These are phyloP conservation scores for Helicostylum pulchrum DNA, from an alignment of 192 early-diverging fungal species.

Conservation along the genomic window DNA sequence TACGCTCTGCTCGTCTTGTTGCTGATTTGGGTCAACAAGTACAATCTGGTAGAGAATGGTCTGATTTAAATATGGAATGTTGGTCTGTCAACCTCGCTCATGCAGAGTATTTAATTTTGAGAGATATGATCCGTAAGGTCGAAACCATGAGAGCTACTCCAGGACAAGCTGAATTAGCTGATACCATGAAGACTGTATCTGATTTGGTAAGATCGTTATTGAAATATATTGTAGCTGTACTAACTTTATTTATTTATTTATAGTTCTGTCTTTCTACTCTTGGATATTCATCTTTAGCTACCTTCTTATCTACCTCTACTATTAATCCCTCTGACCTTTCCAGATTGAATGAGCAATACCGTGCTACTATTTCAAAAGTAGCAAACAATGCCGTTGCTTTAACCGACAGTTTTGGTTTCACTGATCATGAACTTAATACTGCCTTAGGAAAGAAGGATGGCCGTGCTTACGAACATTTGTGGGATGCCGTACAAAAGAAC, in stretches of 20 bases:
- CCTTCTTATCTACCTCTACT: slow-evolving; percentile 42
- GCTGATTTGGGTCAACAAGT: slow-evolving; percentile 55
- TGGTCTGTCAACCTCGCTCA: slow-evolving; percentile 69
- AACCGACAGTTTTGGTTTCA: slow-evolving; percentile 71
- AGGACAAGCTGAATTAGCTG: slow-evolving; percentile 17
- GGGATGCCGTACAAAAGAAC: slow-evolving; percentile 35
- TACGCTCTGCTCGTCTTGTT: slow-evolving; percentile 64
- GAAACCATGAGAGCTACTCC: slow-evolving; percentile 1
- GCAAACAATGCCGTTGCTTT: slow-evolving; percentile 66
- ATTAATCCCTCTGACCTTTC: slow-evolving; percentile 42
- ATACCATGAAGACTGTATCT: slow-evolving; percentile 26
- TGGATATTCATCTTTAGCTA: slow-evolving; percentile 41
- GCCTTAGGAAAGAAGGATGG: slow-evolving; percentile 69
- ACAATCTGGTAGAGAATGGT: slow-evolving; percentile 54
- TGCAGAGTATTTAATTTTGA: slow-evolving; percentile 67
- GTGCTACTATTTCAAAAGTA: slow-evolving; percentile 44
- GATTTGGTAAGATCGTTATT: slow-evolving; percentile 20
- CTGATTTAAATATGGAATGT: slow-evolving; percentile 69
- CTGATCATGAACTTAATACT: slow-evolving; percentile 64
- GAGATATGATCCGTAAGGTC: slow-evolving; percentile 53
- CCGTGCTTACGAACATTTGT: slow-evolving; percentile 67
- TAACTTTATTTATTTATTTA: slow-evolving; percentile 37
- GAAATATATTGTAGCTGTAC: slow-evolving; percentile 26
- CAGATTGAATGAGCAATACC: slow-evolving; percentile 18
- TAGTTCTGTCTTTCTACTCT: slow-evolving; percentile 46